phyloP scores from a whole-genome alignment of 371 early-diverging fungal genomes.

The Rhizopus sp. region DNA sequence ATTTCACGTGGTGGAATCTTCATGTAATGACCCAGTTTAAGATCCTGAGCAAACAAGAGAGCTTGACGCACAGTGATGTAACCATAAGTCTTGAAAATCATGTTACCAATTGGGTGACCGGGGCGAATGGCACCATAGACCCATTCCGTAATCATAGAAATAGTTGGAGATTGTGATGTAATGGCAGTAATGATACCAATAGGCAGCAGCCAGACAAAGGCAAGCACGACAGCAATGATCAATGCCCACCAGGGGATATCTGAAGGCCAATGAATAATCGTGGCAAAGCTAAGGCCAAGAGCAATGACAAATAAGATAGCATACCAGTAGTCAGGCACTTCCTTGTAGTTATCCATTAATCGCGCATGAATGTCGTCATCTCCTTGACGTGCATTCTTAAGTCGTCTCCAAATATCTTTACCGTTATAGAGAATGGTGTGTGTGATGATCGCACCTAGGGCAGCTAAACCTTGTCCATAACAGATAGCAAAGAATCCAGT shows the following conservation, averaged over 20 bases:
- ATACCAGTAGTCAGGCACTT: constrained; percentile 74
- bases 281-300: constrained; percentile 40
- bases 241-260: constrained; percentile 68
- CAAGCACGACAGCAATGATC: constrained; percentile 62
- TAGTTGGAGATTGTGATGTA: constrained; percentile 44
- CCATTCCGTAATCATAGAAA: constrained; percentile 50
- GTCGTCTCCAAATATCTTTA: constrained; percentile 57
- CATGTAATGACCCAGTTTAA: constrained; percentile 64
- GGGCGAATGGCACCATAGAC: constrained; percentile 54
- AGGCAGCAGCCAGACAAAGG: constrained; percentile 68
- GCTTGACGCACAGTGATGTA: constrained; percentile 61
- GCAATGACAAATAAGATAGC: constrained; percentile 46
- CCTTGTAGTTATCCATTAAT: constrained; percentile 60
- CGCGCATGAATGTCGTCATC: constrained; percentile 59
- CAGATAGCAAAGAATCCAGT: constrained; percentile 75
- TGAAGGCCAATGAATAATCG: constrained; percentile 47
- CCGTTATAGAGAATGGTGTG: constrained; percentile 69
- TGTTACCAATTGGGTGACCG: constrained; percentile 59
- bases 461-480: constrained; percentile 68
- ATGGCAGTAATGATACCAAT: constrained; percentile 61
- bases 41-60: constrained; percentile 56
- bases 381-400: constrained; percentile 51
- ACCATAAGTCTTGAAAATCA: constrained; percentile 64
- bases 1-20: constrained; percentile 72
- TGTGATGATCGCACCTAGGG: constrained; percentile 65